Evolutionary conservation across 352 stramenopile genomes (phyloP).

Genomic region (Globisporangium okanoganense): DNA sequence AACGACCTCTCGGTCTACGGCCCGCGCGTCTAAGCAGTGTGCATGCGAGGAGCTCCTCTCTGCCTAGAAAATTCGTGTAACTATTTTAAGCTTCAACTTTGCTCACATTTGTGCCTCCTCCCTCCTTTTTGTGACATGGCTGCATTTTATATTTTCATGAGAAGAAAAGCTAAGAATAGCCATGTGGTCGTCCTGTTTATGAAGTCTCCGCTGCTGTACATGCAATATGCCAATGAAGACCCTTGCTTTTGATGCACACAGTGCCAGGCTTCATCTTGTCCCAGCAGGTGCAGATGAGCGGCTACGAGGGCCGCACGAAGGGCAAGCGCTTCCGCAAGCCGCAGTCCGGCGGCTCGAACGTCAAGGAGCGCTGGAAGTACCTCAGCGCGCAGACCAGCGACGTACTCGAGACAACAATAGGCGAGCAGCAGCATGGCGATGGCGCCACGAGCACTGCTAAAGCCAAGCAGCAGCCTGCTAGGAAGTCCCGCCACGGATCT

Average conservation of each 20-base stretch:
- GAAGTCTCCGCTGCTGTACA: too few relatives aligned
- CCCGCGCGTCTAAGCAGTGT: too few relatives aligned
- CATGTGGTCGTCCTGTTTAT: too few relatives aligned
- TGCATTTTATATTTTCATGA: background rate
- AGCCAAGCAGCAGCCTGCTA: conserved; percentile 1
- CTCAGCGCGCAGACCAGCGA: conserved; percentile 44
- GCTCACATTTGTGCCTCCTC: background rate
- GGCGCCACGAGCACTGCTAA: conserved; percentile 14
- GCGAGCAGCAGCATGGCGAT: background rate
- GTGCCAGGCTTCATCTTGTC: background rate
- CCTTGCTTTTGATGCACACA: too few relatives aligned
- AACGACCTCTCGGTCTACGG: too few relatives aligned
- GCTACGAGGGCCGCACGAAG: conserved; percentile 23
- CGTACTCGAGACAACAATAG: conserved; percentile 22
- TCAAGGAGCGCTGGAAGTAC: conserved; percentile 48
- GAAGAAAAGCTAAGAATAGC: too few relatives aligned
- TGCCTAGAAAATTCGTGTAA: too few relatives aligned
- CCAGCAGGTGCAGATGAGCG: conserved; percentile 4
- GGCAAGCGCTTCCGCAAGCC: conserved; percentile 58
- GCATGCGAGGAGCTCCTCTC: too few relatives aligned
- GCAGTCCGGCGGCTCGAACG: conserved; percentile 43
- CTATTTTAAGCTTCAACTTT: too few relatives aligned
- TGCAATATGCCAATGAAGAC: too few relatives aligned
- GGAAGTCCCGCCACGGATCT: background rate
- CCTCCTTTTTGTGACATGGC: background rate